A percentile compares a stretch with the other conserved stretches of the same genome.
These are phyloP conservation scores for Lecanoromycetidae sp. DNA, from an alignment of 2,329 filamentous ascomycete genomes.

Conservation along the genomic window DNA sequence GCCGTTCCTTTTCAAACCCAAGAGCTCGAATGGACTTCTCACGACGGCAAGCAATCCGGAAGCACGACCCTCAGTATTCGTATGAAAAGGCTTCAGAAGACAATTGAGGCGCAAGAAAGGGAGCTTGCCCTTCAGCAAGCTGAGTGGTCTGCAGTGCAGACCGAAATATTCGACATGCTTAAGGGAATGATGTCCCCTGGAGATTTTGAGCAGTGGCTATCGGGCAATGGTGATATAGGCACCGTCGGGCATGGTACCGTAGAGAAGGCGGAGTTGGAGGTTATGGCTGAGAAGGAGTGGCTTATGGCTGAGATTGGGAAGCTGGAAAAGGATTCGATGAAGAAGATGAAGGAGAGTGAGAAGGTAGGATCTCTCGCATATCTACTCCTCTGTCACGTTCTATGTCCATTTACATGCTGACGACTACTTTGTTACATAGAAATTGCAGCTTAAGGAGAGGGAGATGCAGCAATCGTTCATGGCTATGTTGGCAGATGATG, in stretches of 20 bases:
- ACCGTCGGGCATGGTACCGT: neutral
- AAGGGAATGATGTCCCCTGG: conserved; percentile 2
- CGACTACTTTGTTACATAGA: neutral
- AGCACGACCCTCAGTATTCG: conserved; percentile 8
- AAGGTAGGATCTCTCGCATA: conserved; percentile 6
- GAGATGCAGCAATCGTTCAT: conserved; percentile 8
- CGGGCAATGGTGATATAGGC: neutral
- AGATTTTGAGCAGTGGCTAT: neutral
- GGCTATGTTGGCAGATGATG: neutral
- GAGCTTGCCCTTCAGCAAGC: conserved; percentile 16
- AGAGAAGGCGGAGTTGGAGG: neutral
- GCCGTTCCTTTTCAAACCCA: conserved; percentile 2
- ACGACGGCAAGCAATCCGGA: conserved; percentile 7
- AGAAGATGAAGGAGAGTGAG: conserved; percentile 12
- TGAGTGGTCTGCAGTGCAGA: conserved; percentile 20
- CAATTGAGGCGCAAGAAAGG: conserved; percentile 11
- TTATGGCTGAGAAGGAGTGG: conserved; percentile 8
- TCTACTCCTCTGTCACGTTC: neutral
- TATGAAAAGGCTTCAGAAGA: conserved; percentile 14
- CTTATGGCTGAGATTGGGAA: neutral
- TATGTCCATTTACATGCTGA: neutral
- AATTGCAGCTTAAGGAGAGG: conserved; percentile 5
- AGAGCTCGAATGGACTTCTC: conserved; percentile 9
- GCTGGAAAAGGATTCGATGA: neutral
- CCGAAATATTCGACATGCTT: conserved; percentile 12